phyloP scores from a whole-genome alignment of 371 early-diverging fungal species.

The Mortierella sp. region DNA sequence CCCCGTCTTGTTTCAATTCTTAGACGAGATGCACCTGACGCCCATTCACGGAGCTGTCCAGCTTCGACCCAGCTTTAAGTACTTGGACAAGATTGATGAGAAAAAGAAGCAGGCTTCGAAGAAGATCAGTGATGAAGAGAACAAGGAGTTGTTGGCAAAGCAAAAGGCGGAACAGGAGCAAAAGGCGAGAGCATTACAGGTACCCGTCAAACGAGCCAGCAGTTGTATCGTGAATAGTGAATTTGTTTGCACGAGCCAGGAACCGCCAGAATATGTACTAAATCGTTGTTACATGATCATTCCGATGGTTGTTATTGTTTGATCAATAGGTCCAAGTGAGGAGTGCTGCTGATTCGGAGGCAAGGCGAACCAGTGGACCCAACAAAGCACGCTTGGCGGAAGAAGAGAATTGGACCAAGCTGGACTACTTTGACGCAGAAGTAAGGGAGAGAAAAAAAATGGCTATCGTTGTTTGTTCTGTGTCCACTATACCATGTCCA shows the following conservation, averaged over 20 bases:
- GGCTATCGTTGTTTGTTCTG: background rate
- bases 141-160: slow-evolving; percentile 67
- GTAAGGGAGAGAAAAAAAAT: slow-evolving; percentile 52
- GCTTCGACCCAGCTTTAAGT: slow-evolving; percentile 87
- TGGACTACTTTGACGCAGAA: slow-evolving; percentile 76
- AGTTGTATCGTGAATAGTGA: background rate
- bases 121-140: slow-evolving; percentile 79
- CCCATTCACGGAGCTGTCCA: slow-evolving; percentile 82
- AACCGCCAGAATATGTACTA: background rate
- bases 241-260: background rate
- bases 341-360: slow-evolving; percentile 55
- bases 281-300: background rate
- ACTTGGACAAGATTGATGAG: slow-evolving; percentile 91
- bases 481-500: background rate
- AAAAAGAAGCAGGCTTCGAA: slow-evolving; percentile 83
- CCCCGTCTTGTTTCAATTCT: background rate
- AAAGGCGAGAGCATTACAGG: slow-evolving; percentile 75
- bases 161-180: slow-evolving; percentile 62
- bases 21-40: slow-evolving; percentile 88
- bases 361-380: slow-evolving; percentile 42
- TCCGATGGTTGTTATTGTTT: background rate
- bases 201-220: slow-evolving; percentile 9
- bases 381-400: slow-evolving; percentile 72
- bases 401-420: slow-evolving; percentile 84
- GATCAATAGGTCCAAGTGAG: slow-evolving; percentile 47